phyloP scores from a whole-genome alignment of 2,329 filamentous ascomycete genomes.

The Huntiella moniliformis region DNA sequence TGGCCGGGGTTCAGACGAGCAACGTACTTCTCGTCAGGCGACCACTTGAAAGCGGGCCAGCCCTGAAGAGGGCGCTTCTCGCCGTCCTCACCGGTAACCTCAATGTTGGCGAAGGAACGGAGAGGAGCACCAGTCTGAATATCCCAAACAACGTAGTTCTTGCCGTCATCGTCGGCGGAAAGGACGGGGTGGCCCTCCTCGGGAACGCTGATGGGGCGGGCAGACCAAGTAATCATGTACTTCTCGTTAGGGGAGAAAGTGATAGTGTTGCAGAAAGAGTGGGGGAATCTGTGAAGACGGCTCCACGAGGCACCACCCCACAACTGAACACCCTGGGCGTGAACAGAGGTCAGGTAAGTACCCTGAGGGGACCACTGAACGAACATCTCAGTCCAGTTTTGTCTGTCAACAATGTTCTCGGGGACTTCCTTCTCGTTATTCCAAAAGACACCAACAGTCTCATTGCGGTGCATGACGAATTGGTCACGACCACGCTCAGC shows the following conservation, averaged over 20 bases:
- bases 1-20: constrained; percentile 75
- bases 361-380: constrained; percentile 95
- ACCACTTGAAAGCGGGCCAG: constrained; percentile 99
- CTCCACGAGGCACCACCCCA: constrained; percentile 88
- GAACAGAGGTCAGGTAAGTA: constrained; percentile 85
- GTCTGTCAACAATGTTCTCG: constrained; percentile 75
- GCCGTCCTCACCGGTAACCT: constrained; percentile 41
- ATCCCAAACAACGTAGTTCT: constrained; percentile 99
- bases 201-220: constrained; percentile 77
- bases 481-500: constrained; percentile 71
- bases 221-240: constrained; percentile 93
- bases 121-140: constrained; percentile 76
- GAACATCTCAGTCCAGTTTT: constrained; percentile 96
- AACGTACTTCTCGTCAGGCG: constrained; percentile 89
- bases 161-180: constrained; percentile 83
- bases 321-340: constrained; percentile 88
- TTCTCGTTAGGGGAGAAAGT: constrained; percentile 89
- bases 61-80: constrained; percentile 62
- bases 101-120: constrained; percentile 82
- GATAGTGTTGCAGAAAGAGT: constrained; percentile 87
- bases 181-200: constrained; percentile 73
- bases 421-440: constrained; percentile 89
- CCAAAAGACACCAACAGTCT: constrained; percentile 90
- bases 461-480: constrained; percentile 83
- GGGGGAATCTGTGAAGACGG: constrained; percentile 79